Conservation (phyloP, 495 filamentous ascomycete species). For the Tetracladium setigerum region DNA sequence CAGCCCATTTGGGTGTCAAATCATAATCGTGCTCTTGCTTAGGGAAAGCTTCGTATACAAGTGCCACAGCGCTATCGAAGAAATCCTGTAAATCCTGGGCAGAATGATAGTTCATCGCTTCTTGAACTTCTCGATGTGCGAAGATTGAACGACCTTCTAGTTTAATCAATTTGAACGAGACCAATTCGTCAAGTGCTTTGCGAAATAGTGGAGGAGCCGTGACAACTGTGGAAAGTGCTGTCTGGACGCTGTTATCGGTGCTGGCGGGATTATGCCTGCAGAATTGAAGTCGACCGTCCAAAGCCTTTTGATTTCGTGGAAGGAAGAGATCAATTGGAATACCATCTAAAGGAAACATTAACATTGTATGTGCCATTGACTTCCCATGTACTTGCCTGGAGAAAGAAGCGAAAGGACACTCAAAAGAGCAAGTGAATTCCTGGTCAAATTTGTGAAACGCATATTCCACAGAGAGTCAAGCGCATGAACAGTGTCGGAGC, state of each 20-base stretch:
- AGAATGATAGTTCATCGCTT: conserved; percentile 11
- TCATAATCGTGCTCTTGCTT: conserved; percentile 3
- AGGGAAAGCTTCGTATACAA: conserved; percentile 13
- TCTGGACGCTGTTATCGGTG: not conserved
- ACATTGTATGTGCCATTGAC: not conserved
- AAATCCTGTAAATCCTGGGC: conserved; percentile 8
- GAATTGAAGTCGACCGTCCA: conserved; percentile 9
- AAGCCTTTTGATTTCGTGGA: conserved; percentile 6
- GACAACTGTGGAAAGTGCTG: conserved; percentile 8
- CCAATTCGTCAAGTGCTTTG: conserved; percentile 7
- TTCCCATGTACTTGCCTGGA: not conserved
- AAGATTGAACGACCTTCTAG: conserved; percentile 6
- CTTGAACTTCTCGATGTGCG: conserved; percentile 12
- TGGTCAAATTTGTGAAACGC: conserved; percentile 4
- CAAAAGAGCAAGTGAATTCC: conserved; percentile 1
- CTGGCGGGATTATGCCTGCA: conserved; percentile 11
- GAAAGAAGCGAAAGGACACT: conserved; percentile 1
- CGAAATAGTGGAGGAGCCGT: conserved; percentile 5
- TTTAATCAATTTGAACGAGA: conserved; percentile 12
- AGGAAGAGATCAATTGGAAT: conserved; percentile 11
- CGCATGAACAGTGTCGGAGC: not conserved
- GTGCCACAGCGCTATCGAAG: conserved; percentile 5
- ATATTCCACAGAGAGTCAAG: conserved; percentile 7
- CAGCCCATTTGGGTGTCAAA: not conserved
- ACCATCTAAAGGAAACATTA: conserved; percentile 1